phyloP scores from a whole-genome alignment of 2,329 filamentous ascomycete genomes.

The Beauveria caledonica region DNA sequence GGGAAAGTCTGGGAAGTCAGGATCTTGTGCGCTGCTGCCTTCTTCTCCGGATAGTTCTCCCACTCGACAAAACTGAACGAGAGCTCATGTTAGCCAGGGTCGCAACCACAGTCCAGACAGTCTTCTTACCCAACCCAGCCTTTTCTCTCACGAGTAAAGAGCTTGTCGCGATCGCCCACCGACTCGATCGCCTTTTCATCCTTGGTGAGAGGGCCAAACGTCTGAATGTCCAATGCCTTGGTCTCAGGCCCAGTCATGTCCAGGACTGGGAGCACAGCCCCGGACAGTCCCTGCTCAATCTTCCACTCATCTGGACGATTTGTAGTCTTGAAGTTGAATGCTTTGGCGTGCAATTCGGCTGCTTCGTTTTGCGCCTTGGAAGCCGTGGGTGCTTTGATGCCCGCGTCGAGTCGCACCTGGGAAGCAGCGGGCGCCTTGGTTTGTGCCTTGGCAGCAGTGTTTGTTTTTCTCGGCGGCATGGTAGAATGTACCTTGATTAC shows the following conservation, averaged over 20 bases:
- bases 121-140: constrained; percentile 26
- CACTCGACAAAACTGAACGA: constrained; percentile 52
- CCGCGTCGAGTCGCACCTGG: too few relatives aligned
- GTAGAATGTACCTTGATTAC: not conserved
- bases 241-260: constrained; percentile 35
- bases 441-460: not conserved
- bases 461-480: not conserved
- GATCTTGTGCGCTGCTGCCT: constrained; percentile 48
- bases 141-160: constrained; percentile 21
- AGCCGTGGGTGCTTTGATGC: too few relatives aligned
- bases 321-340: constrained; percentile 10
- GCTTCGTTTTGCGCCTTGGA: too few relatives aligned
- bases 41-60: constrained; percentile 63
- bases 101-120: not conserved
- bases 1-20: constrained; percentile 20
- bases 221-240: constrained; percentile 20
- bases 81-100: not conserved
- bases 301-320: constrained; percentile 42
- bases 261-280: constrained; percentile 35
- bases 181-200: constrained; percentile 32
- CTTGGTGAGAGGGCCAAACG: constrained; percentile 25
- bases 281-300: constrained; percentile 43
- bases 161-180: constrained; percentile 27
- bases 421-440: too few relatives aligned
- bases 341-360: not conserved